Conservation (phyloP, 1,284 basidiomycete species). For the Malassezia caprae region DNA sequence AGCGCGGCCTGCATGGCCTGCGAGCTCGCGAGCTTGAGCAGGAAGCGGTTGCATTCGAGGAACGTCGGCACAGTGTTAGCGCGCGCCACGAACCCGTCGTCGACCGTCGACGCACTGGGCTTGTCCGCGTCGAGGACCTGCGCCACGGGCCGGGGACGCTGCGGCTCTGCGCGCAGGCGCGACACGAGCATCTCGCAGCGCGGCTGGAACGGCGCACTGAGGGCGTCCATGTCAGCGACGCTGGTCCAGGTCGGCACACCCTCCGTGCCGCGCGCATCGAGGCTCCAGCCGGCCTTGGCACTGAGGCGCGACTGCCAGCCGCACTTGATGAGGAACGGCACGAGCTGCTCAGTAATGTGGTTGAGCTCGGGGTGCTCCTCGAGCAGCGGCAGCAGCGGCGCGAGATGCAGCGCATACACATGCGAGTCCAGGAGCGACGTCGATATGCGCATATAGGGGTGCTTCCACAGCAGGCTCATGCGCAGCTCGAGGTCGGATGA, state of each 20-base stretch:
- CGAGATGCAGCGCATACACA: conserved; percentile 37
- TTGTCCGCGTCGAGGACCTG: conserved; percentile 19
- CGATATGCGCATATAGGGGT: conserved; percentile 30
- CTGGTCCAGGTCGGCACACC: not conserved
- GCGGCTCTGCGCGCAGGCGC: conserved; percentile 7
- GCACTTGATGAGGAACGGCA: conserved; percentile 41
- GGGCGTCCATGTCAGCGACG: not conserved
- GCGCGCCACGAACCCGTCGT: conserved; percentile 59
- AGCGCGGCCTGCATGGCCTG: conserved; percentile 3
- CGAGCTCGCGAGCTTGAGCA: conserved; percentile 13
- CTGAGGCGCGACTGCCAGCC: conserved; percentile 36
- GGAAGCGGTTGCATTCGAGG: conserved; percentile 67
- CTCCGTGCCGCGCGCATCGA: not conserved
- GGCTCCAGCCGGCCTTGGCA: conserved; percentile 35
- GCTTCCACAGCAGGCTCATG: conserved; percentile 32
- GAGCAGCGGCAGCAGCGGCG: conserved; percentile 29
- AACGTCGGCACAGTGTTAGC: conserved; percentile 74
- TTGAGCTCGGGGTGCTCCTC: conserved; percentile 33
- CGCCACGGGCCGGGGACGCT: conserved; percentile 5
- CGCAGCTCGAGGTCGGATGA: conserved; percentile 35
- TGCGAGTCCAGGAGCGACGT: conserved; percentile 39
- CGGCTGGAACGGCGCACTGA: conserved; percentile 5
- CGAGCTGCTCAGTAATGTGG: conserved; percentile 36
- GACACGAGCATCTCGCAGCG: conserved; percentile 11
- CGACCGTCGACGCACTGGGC: not conserved